These are phyloP conservation scores for Amaranthus palmeri DNA, from an alignment of 148 eudicot species.

Conservation along the genomic window DNA sequence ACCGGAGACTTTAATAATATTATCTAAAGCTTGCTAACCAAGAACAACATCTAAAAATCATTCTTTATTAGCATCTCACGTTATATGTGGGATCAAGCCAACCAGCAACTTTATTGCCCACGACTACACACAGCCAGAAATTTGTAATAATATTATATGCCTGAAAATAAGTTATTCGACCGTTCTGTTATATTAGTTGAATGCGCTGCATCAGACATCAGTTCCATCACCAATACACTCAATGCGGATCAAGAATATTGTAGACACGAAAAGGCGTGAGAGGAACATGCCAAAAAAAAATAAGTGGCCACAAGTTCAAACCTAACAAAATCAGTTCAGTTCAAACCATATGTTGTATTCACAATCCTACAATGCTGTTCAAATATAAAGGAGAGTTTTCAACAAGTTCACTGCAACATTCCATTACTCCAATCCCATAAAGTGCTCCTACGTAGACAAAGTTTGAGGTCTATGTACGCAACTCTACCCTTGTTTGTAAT, in stretches of 20 bases:
- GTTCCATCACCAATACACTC: no score
- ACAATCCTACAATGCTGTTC: background rate
- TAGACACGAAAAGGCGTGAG: no score
- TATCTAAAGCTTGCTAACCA: background rate
- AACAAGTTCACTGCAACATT: background rate
- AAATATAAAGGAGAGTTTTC: background rate
- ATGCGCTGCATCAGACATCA: background rate
- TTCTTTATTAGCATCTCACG: background rate
- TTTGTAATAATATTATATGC: background rate
- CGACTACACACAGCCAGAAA: background rate
- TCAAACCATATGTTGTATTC: background rate
- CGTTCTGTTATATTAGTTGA: background rate
- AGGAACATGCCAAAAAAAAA: background rate
- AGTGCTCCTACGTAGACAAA: no score
- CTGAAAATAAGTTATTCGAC: background rate
- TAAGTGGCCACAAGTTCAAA: background rate
- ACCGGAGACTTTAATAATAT: background rate
- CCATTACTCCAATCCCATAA: no score
- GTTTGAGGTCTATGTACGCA: no score
- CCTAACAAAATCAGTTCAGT: background rate
- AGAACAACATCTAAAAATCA: background rate
- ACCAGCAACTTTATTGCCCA: background rate
- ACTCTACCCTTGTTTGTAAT: no score
- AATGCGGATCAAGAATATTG: no score
- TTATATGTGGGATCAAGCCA: constrained; percentile 7